Conservation (phyloP, 805 yeast species). For the Cephaloascus albidus region DNA sequence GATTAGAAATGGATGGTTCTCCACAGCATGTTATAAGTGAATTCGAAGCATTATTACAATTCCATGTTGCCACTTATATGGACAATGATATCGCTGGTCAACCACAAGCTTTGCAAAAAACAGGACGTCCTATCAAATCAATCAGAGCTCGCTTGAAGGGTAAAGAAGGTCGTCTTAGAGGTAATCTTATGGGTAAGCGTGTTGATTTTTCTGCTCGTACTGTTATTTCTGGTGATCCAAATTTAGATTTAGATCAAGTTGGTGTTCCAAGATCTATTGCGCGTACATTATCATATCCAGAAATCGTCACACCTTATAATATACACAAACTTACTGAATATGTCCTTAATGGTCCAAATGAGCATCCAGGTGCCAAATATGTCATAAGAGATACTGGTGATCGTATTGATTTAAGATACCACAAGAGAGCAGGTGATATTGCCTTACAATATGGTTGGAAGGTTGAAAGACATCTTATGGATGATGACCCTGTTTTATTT, state of each 20-base stretch:
- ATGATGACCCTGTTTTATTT: slow-evolving; percentile 93
- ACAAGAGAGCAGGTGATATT: slow-evolving; percentile 97
- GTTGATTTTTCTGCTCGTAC: slow-evolving; percentile 99
- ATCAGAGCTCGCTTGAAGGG: slow-evolving; percentile 99
- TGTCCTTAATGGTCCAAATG: slow-evolving; percentile 97
- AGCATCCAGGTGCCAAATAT: slow-evolving; percentile 98
- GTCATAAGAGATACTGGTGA: slow-evolving; percentile 98
- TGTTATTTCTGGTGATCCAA: slow-evolving; percentile 98
- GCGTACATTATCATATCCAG: slow-evolving; percentile 91
- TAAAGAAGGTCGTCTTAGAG: slow-evolving; percentile 98
- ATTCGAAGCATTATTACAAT: slow-evolving; percentile 89
- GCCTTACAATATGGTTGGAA: slow-evolving; percentile 98
- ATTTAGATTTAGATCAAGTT: slow-evolving; percentile 93
- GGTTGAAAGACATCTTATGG: slow-evolving; percentile 97
- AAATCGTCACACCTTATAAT: slow-evolving; percentile 94
- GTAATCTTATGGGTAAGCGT: slow-evolving; percentile 98
- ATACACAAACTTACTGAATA: slow-evolving; percentile 87
- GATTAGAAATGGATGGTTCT: slow-evolving; percentile 96
- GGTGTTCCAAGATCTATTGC: slow-evolving; percentile 99
- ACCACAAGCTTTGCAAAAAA: slow-evolving; percentile 97
- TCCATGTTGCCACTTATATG: slow-evolving; percentile 98
- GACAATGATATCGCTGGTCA: slow-evolving; percentile 99
- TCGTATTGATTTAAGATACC: slow-evolving; percentile 93
- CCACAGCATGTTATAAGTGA: slow-evolving; percentile 98
- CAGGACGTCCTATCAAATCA: slow-evolving; percentile 97